Evolutionary conservation across 169 alveolate species (phyloP), one percentile per base, ranked within the genome.

Genomic region (Plasmodium falciparum): DNA sequence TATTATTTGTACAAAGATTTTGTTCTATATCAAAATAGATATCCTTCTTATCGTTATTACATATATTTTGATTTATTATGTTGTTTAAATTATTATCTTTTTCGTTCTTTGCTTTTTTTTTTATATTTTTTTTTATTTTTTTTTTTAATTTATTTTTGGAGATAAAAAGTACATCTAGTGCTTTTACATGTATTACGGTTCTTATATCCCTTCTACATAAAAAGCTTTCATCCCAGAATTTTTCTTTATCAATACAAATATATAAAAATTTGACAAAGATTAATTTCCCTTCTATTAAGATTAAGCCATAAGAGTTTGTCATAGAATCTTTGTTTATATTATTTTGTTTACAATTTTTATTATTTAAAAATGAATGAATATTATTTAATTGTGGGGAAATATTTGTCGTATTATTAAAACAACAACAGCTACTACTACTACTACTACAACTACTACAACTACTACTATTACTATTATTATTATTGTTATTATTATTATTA

Each of bases 201-300:
- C 97, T 91, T n/a, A 94, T 85, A 88, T 96, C 98, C 56, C 98
- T 78, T 58, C 98, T 78, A 70, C 96, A 94, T 22, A 96, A 92
- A 80, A 96, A 96, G 50, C 93, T 94, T 71, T 92, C 96, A 58
- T 96, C 89, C 98, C 98, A 96, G 96, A 97, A 96, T 56, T 93
- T 94, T 63, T 95, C 96, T 94, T 96, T 93, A 50, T 95, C 97
- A 24, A 94, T 94, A 58, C 98, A 96, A 0, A 94, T 86, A 67
- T 95, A 95, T 50, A 93, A 71, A 58, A 92, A 94, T 85, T 95
- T 94, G 56, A 96, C 96, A 65, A 96, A 93, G 39, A 93, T 85
- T 17, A 96, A 78, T 61, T 93, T 91, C 20, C 97, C 97, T 73
- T 92, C 96, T 26, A 96, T 67, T 56, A 95, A 90, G 1, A 96